phyloP scores from a whole-genome alignment of 495 filamentous ascomycete species.

The Astrothelium macrocarpum region DNA sequence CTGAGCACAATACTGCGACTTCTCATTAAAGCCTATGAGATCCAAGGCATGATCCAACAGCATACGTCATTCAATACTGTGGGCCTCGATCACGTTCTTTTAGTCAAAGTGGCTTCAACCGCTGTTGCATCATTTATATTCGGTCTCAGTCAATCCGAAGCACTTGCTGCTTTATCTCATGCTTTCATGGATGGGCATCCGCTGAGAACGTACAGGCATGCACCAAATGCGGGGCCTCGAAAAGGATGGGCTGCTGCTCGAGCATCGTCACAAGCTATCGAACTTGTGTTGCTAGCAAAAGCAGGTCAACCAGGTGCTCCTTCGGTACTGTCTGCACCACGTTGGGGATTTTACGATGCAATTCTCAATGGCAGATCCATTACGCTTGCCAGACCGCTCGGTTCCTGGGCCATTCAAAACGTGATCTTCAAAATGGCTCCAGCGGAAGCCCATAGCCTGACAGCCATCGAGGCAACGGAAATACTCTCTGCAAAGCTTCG shows the following conservation, averaged over 20 bases:
- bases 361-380: neutral
- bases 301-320: slow-evolving; percentile 33
- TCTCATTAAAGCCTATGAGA: slow-evolving; percentile 41
- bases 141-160: slow-evolving; percentile 16
- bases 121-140: slow-evolving; percentile 35
- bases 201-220: slow-evolving; percentile 30
- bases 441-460: neutral
- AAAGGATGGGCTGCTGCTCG: slow-evolving; percentile 43
- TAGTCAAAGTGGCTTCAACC: slow-evolving; percentile 38
- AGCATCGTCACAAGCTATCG: slow-evolving; percentile 38
- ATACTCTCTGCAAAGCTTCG: neutral
- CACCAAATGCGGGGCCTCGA: slow-evolving; percentile 32
- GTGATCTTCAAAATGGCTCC: neutral
- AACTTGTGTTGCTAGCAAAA: slow-evolving; percentile 30
- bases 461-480: neutral
- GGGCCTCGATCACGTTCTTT: slow-evolving; percentile 40
- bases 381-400: neutral
- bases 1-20: slow-evolving; percentile 26
- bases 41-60: slow-evolving; percentile 38
- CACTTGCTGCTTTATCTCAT: neutral
- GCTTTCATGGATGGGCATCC: slow-evolving; percentile 30
- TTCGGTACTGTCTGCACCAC: neutral
- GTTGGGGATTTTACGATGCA: neutral
- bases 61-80: slow-evolving; percentile 34
- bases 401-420: neutral